Percentiles rank a stretch among this genome's conserved stretches.
phyloP scores from a whole-genome alignment of 495 filamentous ascomycete species.

The Staphylotrichum longicolle region DNA sequence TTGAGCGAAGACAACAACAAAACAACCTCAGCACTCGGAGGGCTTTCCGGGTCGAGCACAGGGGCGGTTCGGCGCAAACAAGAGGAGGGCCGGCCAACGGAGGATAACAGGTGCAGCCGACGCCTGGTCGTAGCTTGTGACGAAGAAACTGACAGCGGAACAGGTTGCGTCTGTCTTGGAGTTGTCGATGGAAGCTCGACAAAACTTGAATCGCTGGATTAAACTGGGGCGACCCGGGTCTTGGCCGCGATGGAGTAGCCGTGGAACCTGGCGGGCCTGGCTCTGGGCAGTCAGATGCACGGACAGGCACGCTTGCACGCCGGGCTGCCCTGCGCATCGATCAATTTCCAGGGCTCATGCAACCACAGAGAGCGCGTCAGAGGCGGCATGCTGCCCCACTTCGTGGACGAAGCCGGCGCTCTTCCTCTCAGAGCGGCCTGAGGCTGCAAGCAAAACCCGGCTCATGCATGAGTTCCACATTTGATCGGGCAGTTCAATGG shows the following conservation, averaged over 20 bases:
- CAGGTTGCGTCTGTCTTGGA: slow-evolving; percentile 21
- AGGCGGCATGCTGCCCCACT: slow-evolving; percentile 2
- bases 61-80: neutral
- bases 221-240: slow-evolving; percentile 30
- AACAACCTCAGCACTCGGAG: neutral
- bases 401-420: neutral
- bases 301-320: neutral
- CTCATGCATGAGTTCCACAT: too few relatives aligned
- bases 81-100: slow-evolving; percentile 1
- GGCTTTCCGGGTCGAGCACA: neutral
- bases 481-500: too few relatives aligned
- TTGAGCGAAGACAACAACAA: slow-evolving; percentile 2
- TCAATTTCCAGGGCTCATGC: slow-evolving; percentile 29
- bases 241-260: slow-evolving; percentile 25
- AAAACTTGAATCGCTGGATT: slow-evolving; percentile 16
- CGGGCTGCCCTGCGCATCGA: slow-evolving; percentile 22
- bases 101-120: slow-evolving; percentile 19
- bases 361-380: slow-evolving; percentile 14
- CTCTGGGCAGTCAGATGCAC: slow-evolving; percentile 2
- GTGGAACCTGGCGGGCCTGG: neutral
- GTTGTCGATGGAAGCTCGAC: slow-evolving; percentile 26
- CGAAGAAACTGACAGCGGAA: slow-evolving; percentile 11
- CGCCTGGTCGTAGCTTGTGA: slow-evolving; percentile 15
- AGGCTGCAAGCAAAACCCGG: neutral
- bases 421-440: neutral